Base-by-base conservation (phyloP, 2,329 filamentous ascomycete species). In the Alternaria conjuncta region DNA sequence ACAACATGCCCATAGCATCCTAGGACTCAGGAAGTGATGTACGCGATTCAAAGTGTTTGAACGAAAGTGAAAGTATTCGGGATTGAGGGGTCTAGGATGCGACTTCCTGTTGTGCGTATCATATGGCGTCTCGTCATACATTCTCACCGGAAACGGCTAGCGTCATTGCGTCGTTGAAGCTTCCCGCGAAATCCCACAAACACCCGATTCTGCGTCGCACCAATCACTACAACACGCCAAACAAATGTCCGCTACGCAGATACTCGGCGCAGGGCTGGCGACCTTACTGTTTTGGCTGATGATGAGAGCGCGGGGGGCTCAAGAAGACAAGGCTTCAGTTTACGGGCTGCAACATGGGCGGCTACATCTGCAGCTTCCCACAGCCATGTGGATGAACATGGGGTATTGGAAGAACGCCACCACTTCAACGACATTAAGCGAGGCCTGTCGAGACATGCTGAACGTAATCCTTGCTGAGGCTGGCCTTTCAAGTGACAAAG, bases 331-430 rank as follows among this genome's bases (percentile, higher is more conserved):
- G 7, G 11, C 18, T 8, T 61, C 55, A 1, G 43, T 78, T 6
- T 88, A 88, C 66, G 83, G 84, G 1, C 76, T 88, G 7, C 84
- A 86, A 18, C 87, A 88, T 79, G 87, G 85, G 65, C 83, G 86
- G 64, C 82, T 88, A 53, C 87, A 88, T 68, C 65, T 86, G 21
- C 75, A 80, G 18, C 71, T 85, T 1, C 83, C 84, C 1, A 64
- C 67, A 5, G 82, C 81, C n/a, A 86, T 88, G 86, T 89, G 87
- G 86, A 89, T 89, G 86, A 89, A 88, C 60, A 84, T 89, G 78
- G 87, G 87, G 0, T 88, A 86, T 63, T 89, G 87, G 87, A 84
- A 83, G 72, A n/a, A 60, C 7, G 21, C 36, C 4, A 20, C 28
- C 15, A 21, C 47, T 12, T 28, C 44, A 6, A 65, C 59, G 15